A percentile compares a stretch with the other conserved stretches of the same genome.
These are phyloP conservation scores for Boletus vermiculosoides DNA, from an alignment of 768 basidiomycete genomes.

Conservation along the genomic window DNA sequence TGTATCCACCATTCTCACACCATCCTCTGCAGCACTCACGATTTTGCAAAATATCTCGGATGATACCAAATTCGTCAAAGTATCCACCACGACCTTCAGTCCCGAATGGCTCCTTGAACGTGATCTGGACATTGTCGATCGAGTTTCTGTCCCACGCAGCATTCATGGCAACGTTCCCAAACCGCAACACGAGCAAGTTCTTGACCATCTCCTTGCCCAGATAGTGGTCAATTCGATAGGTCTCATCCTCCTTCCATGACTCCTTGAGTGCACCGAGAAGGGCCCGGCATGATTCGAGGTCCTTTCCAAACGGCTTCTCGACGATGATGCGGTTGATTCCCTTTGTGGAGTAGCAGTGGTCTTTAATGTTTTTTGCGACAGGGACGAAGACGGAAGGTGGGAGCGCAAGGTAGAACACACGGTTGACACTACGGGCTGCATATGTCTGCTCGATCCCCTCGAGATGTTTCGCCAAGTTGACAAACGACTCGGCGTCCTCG, in stretches of 20 bases:
- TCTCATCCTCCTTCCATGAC: constrained; percentile 95
- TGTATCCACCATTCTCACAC: constrained; percentile 6
- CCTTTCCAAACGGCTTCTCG: constrained; percentile 98
- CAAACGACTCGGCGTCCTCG: constrained; percentile 79
- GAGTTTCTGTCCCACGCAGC: constrained; percentile 95
- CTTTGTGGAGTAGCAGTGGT: constrained; percentile 68
- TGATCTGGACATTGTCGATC: constrained; percentile 96
- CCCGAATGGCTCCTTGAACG: constrained; percentile 99
- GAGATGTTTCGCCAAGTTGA: constrained; percentile 72
- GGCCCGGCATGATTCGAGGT: constrained; percentile 77
- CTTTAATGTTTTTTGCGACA: constrained; percentile 80
- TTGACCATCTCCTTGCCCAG: constrained; percentile 99
- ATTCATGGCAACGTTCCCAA: constrained; percentile 89
- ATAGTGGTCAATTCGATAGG: constrained; percentile 99
- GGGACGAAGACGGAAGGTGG: constrained; percentile 96
- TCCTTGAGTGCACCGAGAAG: constrained; percentile 78
- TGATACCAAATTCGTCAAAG: constrained; percentile 99
- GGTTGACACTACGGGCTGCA: constrained; percentile 61
- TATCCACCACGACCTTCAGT: constrained; percentile 99
- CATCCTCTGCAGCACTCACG: constrained; percentile 57
- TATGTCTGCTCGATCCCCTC: constrained; percentile 75
- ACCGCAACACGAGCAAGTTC: constrained; percentile 92
- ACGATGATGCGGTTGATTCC: constrained; percentile 92
- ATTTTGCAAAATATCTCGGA: constrained; percentile 96
- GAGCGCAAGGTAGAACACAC: constrained; percentile 95